Evolutionary conservation across 768 basidiomycete species (phyloP).

Genomic region (Suillus ampliporus): DNA sequence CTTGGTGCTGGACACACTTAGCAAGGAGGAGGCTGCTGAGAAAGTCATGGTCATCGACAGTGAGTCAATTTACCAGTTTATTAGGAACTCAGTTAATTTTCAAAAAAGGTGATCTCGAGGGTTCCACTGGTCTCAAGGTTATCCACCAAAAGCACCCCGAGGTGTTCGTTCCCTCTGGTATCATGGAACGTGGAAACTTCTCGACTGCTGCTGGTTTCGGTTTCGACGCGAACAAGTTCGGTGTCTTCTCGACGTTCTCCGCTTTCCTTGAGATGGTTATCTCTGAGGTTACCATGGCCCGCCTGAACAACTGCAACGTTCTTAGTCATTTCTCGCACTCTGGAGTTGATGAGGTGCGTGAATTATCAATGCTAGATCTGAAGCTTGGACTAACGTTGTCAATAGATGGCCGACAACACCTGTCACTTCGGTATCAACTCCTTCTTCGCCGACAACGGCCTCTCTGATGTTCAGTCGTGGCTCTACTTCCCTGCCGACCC

Average conservation of each 20-base stretch:
- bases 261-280: conserved; percentile 93
- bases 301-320: conserved; percentile 87
- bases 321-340: conserved; percentile 91
- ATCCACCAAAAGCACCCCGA: conserved; percentile 93
- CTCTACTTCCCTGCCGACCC: conserved; percentile 91
- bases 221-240: conserved; percentile 80
- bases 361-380: background rate
- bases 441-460: conserved; percentile 88
- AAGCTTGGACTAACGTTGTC: conserved; percentile 4
- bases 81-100: background rate
- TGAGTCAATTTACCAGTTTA: conserved; percentile 34
- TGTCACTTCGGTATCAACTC: conserved; percentile 81
- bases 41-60: conserved; percentile 91
- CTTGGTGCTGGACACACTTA: conserved; percentile 71
- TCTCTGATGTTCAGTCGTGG: conserved; percentile 77
- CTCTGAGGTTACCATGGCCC: conserved; percentile 92
- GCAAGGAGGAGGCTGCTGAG: conserved; percentile 75
- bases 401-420: conserved; percentile 61
- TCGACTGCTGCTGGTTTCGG: conserved; percentile 89
- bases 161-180: conserved; percentile 83
- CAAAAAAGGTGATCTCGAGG: conserved; percentile 77
- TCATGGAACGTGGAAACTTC: conserved; percentile 87
- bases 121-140: conserved; percentile 85
- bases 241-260: conserved; percentile 90
- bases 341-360: conserved; percentile 66